Evolutionary conservation across 148 eudicot species (phyloP), one percentile per base, ranked within the genome.

Genomic region (Rhododendron williamsianum): DNA sequence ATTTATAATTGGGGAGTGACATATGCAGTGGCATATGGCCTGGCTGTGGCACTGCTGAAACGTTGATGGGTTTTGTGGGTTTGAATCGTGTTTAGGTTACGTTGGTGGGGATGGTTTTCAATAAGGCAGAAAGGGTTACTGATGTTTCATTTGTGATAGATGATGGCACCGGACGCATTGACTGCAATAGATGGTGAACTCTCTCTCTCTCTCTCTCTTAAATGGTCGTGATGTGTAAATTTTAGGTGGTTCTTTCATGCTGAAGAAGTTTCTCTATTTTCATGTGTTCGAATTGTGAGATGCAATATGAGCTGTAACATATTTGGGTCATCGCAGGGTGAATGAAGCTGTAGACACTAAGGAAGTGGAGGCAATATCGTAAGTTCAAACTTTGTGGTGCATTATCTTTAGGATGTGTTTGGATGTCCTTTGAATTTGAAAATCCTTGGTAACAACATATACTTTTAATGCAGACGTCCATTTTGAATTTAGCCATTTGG

Each of bases 111-210:
- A 84, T 93, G 91, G 90, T 97, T 35, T 84, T 6, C 38, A 90
- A 89, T 81, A 95, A 92, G 92, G 86, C 81, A 9, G 98, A 93
- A 82, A 95, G 94, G 89, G 90, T 93, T 80, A 95, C 95, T 72
- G 98, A 95, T 86, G 92, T 95, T 87, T 87, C 91, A 12, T 97
- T 97, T 60, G 85, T 84, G 45, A 82, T 97, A 36, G 96, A 95
- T 87, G 99, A 97, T 88, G 99, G 99, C 60, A 94, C 98, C 3
- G 99, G 98, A 23, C 93, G 91, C 76, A 88, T 95, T 82, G 90
- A 91, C 78, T 94, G 98, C 83, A 92, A 87, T n/a, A 92, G 94
- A 95, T 97, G 99, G 99, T 96, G 84, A 74, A 11, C 80, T 15
- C 74, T 38, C 46, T 84, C 84, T 67, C 30, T 76, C 67, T 76